A percentile compares a stretch with the other conserved stretches of the same genome.
Conservation (phyloP, 2,329 filamentous ascomycete species). For the Scedosporium dehoogii region DNA sequence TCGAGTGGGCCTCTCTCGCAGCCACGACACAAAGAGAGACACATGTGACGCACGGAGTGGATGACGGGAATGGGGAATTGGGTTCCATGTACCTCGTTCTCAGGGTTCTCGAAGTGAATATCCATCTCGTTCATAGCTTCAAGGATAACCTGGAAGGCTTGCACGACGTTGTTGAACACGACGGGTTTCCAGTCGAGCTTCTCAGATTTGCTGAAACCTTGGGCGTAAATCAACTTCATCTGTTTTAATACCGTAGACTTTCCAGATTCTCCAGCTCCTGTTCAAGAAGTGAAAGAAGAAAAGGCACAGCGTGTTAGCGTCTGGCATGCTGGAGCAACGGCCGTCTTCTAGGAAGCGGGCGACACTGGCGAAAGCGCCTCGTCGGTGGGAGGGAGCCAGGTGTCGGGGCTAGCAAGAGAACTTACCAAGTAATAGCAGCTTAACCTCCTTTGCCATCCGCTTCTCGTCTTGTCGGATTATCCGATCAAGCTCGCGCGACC, state of each 20-base stretch:
- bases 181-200: conserved; percentile 90
- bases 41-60: background rate
- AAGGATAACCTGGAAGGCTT: conserved; percentile 82
- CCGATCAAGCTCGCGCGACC: conserved; percentile 74
- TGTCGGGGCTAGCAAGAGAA: conserved; percentile 11
- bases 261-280: conserved; percentile 80
- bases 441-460: conserved; percentile 76
- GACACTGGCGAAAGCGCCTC: background rate
- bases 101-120: conserved; percentile 67
- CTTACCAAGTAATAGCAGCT: conserved; percentile 84
- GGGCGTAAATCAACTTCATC: conserved; percentile 95
- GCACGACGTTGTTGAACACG: conserved; percentile 89
- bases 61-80: conserved; percentile 9
- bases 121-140: conserved; percentile 83
- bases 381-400: background rate
- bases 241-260: conserved; percentile 98
- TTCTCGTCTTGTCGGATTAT: conserved; percentile 81
- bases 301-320: background rate
- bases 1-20: too few species aligned
- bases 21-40: background rate
- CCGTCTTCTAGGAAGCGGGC: background rate
- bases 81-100: conserved; percentile 58
- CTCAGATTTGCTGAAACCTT: conserved; percentile 83
- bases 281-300: conserved; percentile 10
- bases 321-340: background rate